Evolutionary conservation across 2,329 filamentous ascomycete species (phyloP).

Genomic region (Cercospora nicotianae): DNA sequence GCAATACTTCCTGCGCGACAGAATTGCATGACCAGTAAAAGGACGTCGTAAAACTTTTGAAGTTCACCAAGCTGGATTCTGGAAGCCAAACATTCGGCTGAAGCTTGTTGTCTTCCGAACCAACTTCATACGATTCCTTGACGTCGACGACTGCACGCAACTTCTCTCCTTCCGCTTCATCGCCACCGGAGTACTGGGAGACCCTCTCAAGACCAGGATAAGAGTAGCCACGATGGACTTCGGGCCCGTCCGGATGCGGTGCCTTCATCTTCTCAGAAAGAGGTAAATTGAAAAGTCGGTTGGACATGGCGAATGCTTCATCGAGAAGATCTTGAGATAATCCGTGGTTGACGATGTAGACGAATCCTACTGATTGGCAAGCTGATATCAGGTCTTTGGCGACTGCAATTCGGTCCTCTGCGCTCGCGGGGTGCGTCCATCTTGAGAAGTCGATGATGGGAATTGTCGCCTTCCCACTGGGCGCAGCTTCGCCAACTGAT

Average conservation of each 20-base stretch:
- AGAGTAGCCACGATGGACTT: constrained; percentile 45
- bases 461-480: constrained; percentile 9
- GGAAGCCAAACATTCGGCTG: constrained; percentile 53
- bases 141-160: constrained; percentile 23
- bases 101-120: constrained; percentile 45
- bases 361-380: constrained; percentile 44
- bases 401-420: constrained; percentile 11
- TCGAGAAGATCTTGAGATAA: constrained; percentile 36
- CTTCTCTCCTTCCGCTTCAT: constrained; percentile 6
- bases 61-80: constrained; percentile 47
- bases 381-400: constrained; percentile 42
- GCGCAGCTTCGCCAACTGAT: not conserved
- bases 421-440: constrained; percentile 10
- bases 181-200: constrained; percentile 9
- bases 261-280: constrained; percentile 40
- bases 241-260: constrained; percentile 43
- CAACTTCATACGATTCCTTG: constrained; percentile 49
- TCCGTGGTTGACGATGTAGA: constrained; percentile 45
- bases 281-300: constrained; percentile 43
- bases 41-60: constrained; percentile 37
- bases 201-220: constrained; percentile 29
- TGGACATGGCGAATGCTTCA: constrained; percentile 33
- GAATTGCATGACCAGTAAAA: constrained; percentile 40
- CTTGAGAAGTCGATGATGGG: constrained; percentile 29
- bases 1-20: constrained; percentile 35